Conservation (phyloP, 805 yeast species). For the Blastobotrys americana region DNA sequence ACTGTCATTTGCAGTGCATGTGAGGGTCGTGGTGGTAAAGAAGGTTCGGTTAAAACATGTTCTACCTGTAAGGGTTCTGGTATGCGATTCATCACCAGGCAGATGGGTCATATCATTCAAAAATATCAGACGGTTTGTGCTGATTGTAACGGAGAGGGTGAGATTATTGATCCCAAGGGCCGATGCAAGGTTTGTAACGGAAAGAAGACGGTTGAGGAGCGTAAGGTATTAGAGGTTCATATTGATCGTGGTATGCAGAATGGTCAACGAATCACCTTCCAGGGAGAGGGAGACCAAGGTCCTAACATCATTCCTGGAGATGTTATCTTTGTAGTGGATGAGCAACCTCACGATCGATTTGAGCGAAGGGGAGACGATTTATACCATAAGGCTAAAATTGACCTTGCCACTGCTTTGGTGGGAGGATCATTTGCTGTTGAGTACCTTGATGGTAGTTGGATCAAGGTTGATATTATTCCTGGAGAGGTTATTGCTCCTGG, state of each 20-base stretch:
- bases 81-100: conserved; percentile 84
- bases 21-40: conserved; percentile 95
- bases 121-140: conserved; percentile 95
- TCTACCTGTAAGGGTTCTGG: conserved; percentile 86
- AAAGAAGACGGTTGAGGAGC: conserved; percentile 76
- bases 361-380: conserved; percentile 87
- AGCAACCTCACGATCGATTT: conserved; percentile 77
- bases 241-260: conserved; percentile 95
- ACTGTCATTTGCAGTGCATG: conserved; percentile 82
- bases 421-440: conserved; percentile 88
- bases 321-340: conserved; percentile 84
- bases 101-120: conserved; percentile 99
- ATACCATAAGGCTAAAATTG: conserved; percentile 77
- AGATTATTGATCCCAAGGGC: conserved; percentile 76
- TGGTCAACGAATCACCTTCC: conserved; percentile 83
- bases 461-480: conserved; percentile 74
- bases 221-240: conserved; percentile 90
- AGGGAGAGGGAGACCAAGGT: conserved; percentile 96
- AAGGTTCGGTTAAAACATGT: conserved; percentile 84
- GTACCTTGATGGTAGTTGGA: conserved; percentile 87
- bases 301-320: conserved; percentile 96
- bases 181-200: conserved; percentile 84
- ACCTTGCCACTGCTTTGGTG: conserved; percentile 87
- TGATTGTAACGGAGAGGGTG: conserved; percentile 87
- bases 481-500: conserved; percentile 94